Evolutionary conservation across 306 rosid genomes (phyloP).

Genomic region (Corylus avellana): DNA sequence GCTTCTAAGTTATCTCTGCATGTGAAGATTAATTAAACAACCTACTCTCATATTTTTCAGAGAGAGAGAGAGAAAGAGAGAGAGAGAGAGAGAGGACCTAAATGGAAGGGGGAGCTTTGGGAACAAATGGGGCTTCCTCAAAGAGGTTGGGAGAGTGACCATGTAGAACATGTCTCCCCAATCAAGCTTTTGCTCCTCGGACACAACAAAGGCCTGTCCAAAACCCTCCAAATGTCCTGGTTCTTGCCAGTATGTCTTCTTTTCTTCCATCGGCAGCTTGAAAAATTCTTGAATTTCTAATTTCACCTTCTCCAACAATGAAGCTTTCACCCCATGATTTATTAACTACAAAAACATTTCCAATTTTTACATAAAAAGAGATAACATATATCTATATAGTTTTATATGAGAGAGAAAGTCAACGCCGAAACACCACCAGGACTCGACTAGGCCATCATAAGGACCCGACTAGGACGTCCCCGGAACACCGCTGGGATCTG

Average conservation of each 20-base stretch:
- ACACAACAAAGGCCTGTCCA: conserved; percentile 25
- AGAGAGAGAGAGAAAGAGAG: no score
- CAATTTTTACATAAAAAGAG: no score
- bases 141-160: background rate
- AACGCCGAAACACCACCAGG: no score
- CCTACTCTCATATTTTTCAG: no score
- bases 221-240: conserved; percentile 31
- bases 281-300: conserved; percentile 26
- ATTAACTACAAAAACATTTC: conserved; percentile 12
- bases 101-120: conserved; percentile 27
- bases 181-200: conserved; percentile 10
- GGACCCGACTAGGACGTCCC: no score
- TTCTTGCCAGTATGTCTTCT: conserved; percentile 23
- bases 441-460: no score
- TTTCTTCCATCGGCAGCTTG: conserved; percentile 29
- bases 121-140: conserved; percentile 35
- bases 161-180: background rate
- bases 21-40: no score
- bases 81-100: background rate
- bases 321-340: conserved; percentile 35
- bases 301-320: conserved; percentile 30
- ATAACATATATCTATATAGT: no score
- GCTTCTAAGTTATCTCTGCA: conserved; percentile 32
- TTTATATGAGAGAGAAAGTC: no score
- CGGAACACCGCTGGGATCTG: no score